phyloP scores from a whole-genome alignment of 176 grass and related monocot species.

The Ensete glaucum region DNA sequence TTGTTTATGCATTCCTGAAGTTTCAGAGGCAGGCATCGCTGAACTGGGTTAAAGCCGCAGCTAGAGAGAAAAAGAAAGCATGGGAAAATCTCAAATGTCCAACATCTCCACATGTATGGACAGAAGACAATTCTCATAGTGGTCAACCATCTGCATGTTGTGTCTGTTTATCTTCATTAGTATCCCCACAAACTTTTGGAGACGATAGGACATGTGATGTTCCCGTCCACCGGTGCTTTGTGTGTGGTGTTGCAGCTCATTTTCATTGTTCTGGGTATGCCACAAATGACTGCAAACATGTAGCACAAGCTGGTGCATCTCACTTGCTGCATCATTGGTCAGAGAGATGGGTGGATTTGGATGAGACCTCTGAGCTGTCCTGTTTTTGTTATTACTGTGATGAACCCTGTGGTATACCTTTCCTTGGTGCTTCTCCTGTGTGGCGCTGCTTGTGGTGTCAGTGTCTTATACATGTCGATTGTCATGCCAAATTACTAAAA shows the following conservation, averaged over 20 bases:
- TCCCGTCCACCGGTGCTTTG: constrained; percentile 41
- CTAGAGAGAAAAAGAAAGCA: constrained; percentile 49
- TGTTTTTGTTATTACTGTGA: constrained; percentile 75
- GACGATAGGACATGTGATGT: not conserved
- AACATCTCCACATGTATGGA: constrained; percentile 61
- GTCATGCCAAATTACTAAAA: constrained; percentile 58
- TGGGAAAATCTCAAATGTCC: constrained; percentile 41
- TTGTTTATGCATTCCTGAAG: constrained; percentile 53
- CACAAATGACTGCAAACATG: constrained; percentile 63
- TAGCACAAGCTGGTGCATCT: constrained; percentile 45
- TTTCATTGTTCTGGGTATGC: constrained; percentile 32
- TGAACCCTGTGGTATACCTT: constrained; percentile 52
- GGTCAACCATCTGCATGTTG: constrained; percentile 61
- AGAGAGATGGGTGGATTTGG: constrained; percentile 56
- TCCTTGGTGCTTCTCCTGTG: constrained; percentile 74
- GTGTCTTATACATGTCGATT: constrained; percentile 70
- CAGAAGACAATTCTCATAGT: constrained; percentile 24
- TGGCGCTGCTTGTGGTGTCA: constrained; percentile 94
- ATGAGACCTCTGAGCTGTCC: constrained; percentile 45
- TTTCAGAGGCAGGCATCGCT: constrained; percentile 61
- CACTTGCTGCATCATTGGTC: constrained; percentile 86
- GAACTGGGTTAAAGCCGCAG: constrained; percentile 64
- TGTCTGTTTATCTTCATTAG: constrained; percentile 42
- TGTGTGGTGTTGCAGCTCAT: constrained; percentile 57
- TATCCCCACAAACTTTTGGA: constrained; percentile 17